Base-by-base conservation (phyloP, 306 rosid genomes). In the Pyrus bretschneideri region DNA sequence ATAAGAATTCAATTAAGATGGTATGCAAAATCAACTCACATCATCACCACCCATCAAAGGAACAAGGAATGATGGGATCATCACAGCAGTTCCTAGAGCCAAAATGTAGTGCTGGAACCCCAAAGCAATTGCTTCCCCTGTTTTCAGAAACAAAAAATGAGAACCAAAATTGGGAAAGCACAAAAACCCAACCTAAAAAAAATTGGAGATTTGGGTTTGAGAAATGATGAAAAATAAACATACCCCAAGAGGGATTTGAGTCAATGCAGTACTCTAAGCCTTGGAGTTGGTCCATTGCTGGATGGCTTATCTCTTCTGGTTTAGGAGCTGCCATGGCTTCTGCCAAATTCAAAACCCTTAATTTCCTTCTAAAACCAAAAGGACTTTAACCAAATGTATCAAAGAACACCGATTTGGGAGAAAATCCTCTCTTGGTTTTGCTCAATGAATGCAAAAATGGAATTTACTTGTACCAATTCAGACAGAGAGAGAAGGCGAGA, bases 191-290 rank as follows among this genome's bases (percentile, higher is more conserved):
- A 51, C 10, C 60, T 35, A 54, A 54, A 1, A 1, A 66, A 1
- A 22, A 69, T 76, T 18, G 63, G 40, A 83, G 78, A 66, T 76
- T 75, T 71, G 81, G 51, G 66, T 76, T 65, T 54, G 52, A 73
- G 55, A 31, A 84, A 86, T 25, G 65, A 31, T 13, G 3, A 21
- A 23, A 81, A 81, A 55, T 66, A 59, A 35, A 44, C 85, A 72
- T 88, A 96, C 97, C 96, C 98, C 99, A 96, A n/a, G 99, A 83
- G 61, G 99, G 99, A 84, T 92, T 92, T 70, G 99, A 89, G 71
- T 96, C 99, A 66, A 96, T 96, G 70, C 99, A 88, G 79, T 92
- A 96, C 88, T 96, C 99, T 45, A 96, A 77, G 84, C 99, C 99
- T 83, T 91, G 98, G 83, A 96, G 99, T 78, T 96, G 99, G 84